Evolutionary conservation across 106 monocot species (phyloP).

Genomic region (Platanthera guangdongensis): DNA sequence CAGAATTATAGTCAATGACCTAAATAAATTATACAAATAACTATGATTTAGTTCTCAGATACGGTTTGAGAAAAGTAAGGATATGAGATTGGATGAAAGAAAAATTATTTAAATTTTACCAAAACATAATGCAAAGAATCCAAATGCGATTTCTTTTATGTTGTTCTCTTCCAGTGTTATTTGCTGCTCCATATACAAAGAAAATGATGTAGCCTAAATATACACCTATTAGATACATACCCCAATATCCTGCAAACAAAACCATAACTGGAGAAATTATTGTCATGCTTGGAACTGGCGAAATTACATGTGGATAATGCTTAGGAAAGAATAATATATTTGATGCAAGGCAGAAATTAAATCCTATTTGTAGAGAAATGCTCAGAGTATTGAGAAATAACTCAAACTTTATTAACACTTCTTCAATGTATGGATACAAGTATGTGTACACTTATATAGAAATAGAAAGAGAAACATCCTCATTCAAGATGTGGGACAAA

Average conservation of each 20-base stretch:
- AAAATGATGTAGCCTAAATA: constrained; percentile 63
- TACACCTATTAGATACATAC: constrained; percentile 81
- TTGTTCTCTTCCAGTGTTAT: constrained; percentile 10
- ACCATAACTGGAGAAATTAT: not conserved
- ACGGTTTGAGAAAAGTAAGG: not conserved
- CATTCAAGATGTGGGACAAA: too few species aligned
- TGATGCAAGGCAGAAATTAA: not conserved
- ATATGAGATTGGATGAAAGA: not conserved
- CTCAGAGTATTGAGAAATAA: too few species aligned
- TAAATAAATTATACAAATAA: constrained; percentile 14
- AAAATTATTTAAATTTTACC: constrained; percentile 29
- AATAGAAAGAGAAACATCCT: too few species aligned
- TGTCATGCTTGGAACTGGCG: not conserved
- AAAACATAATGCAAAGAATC: constrained; percentile 50
- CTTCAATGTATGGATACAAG: too few species aligned
- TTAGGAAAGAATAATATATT: not conserved
- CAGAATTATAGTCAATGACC: constrained; percentile 61
- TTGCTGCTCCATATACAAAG: constrained; percentile 24
- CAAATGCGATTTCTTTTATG: constrained; percentile 43
- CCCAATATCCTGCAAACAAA: constrained; percentile 82
- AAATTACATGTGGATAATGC: not conserved
- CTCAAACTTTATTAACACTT: too few species aligned
- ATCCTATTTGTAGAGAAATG: too few species aligned
- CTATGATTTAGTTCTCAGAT: not conserved
- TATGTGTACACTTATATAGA: too few species aligned